These are phyloP conservation scores for Ophiostoma sp. DNA, from an alignment of 2,329 filamentous ascomycete species.

Conservation along the genomic window DNA sequence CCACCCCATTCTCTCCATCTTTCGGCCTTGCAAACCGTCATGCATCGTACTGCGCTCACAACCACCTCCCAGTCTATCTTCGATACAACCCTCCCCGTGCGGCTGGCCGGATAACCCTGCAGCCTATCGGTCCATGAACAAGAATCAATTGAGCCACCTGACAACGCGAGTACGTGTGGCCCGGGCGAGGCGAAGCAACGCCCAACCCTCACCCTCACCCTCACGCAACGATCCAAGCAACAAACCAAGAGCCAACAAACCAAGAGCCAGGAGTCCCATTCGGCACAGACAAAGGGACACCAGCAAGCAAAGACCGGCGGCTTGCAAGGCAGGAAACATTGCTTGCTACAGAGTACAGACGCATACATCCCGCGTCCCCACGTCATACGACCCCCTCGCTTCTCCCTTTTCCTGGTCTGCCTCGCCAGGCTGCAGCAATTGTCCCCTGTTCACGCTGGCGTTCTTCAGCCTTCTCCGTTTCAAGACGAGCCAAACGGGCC, in stretches of 20 bases:
- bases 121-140: background rate
- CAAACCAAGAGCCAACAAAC: background rate
- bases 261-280: background rate
- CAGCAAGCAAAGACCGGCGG: background rate
- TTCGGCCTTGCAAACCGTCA: background rate
- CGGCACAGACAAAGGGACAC: background rate
- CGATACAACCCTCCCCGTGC: background rate
- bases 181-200: constrained; percentile 17
- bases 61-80: background rate
- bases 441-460: constrained; percentile 1
- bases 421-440: constrained; percentile 8
- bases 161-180: constrained; percentile 9
- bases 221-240: background rate
- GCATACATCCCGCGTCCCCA: background rate
- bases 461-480: constrained; percentile 3
- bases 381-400: background rate
- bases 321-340: background rate
- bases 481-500: background rate
- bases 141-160: background rate
- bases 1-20: background rate
- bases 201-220: background rate
- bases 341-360: background rate
- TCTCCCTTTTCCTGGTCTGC: constrained; percentile 2
- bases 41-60: background rate
- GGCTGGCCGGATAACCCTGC: background rate